Conservation (phyloP, 1,284 basidiomycete genomes). For the Microbotryum lychnidis-dioicae region DNA sequence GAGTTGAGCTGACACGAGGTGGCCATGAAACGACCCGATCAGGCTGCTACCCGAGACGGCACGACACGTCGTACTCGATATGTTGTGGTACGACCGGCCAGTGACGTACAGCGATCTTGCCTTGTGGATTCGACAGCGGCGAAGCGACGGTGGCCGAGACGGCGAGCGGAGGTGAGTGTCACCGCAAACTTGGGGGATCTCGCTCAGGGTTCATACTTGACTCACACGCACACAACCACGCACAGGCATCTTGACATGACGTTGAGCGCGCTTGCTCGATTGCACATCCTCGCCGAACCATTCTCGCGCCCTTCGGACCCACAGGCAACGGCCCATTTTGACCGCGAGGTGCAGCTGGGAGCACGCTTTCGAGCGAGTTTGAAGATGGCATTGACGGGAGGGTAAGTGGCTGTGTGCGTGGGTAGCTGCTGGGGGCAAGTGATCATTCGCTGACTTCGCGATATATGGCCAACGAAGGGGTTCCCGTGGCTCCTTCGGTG, state of each 20-base stretch:
- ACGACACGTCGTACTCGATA: conserved; percentile 80
- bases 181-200: conserved; percentile 32
- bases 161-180: conserved; percentile 48
- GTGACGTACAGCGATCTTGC: conserved; percentile 59
- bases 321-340: conserved; percentile 3
- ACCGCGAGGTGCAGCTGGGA: conserved; percentile 54
- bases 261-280: conserved; percentile 54
- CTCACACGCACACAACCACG: not conserved
- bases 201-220: conserved; percentile 8
- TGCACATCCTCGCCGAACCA: conserved; percentile 64
- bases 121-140: conserved; percentile 59
- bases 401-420: conserved; percentile 50
- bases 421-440: not conserved
- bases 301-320: conserved; percentile 27
- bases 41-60: conserved; percentile 75
- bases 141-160: conserved; percentile 52
- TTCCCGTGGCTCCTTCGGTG: conserved; percentile 81
- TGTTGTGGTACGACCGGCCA: conserved; percentile 80
- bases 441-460: not conserved
- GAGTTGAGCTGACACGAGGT: conserved; percentile 15
- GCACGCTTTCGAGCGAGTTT: conserved; percentile 57
- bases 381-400: conserved; percentile 67
- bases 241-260: conserved; percentile 63
- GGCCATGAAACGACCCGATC: conserved; percentile 38
- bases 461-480: conserved; percentile 51